Conservation (phyloP, 805 yeast species). For the Teunomyces gatunensis region DNA sequence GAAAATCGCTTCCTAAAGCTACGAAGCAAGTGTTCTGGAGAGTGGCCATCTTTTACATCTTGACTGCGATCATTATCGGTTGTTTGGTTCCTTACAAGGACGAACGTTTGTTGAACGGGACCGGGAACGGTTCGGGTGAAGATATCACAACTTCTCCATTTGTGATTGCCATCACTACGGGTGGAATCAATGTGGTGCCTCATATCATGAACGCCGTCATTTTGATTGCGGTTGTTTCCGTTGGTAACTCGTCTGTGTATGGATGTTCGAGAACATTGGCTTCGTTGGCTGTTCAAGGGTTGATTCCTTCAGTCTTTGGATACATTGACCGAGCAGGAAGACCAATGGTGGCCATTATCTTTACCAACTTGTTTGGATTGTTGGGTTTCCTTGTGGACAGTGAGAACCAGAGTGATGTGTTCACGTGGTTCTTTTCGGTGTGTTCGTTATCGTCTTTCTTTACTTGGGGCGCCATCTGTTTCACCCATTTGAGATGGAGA, state of each 20-base stretch:
- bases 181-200: slow-evolving; percentile 64
- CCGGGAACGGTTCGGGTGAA: slow-evolving; percentile 23
- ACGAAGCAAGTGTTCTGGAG: slow-evolving; percentile 57
- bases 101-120: slow-evolving; percentile 46
- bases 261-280: slow-evolving; percentile 72
- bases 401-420: slow-evolving; percentile 29
- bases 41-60: slow-evolving; percentile 44
- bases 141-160: slow-evolving; percentile 66
- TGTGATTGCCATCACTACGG: slow-evolving; percentile 64
- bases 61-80: slow-evolving; percentile 29
- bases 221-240: slow-evolving; percentile 68
- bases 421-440: slow-evolving; percentile 41
- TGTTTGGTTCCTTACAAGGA: slow-evolving; percentile 51
- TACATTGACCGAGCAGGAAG: slow-evolving; percentile 43
- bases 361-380: slow-evolving; percentile 34
- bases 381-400: slow-evolving; percentile 38
- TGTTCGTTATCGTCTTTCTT: slow-evolving; percentile 42
- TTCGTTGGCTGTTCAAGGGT: slow-evolving; percentile 67
- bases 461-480: slow-evolving; percentile 40
- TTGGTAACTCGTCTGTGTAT: slow-evolving; percentile 72
- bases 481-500: slow-evolving; percentile 42
- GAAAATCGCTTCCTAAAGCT: slow-evolving; percentile 55
- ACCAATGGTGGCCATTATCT: slow-evolving; percentile 37
- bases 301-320: slow-evolving; percentile 51
- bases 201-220: slow-evolving; percentile 74